Base-by-base conservation (phyloP, 176 grass and related monocot species). In the Phoenix dactylifera region DNA sequence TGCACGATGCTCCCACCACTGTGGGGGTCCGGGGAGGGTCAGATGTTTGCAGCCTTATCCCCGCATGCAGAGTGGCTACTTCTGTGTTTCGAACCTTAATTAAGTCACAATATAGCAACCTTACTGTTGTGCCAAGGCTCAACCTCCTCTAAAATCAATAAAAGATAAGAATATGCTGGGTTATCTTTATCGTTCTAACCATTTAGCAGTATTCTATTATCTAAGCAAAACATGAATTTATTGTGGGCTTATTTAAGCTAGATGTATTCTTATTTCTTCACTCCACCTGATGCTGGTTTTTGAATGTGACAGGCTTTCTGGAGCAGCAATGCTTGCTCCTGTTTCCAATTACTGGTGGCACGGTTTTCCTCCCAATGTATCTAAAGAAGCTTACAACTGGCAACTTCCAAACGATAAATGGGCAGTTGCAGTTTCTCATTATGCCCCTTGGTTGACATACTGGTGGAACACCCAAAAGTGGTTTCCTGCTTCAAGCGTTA, bases 271-370 rank as follows among this genome's bases (percentile, higher is more conserved):
- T 59, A 66, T 18, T 14, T 60, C 15, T 60, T 58, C 56, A 79
- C 56, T 7, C 52, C 73, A 57, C 26, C 56, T 24, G 35, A 22
- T 28, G n/a, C 26, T 61, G 54, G 52, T 15, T 25, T 26, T 52
- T 69, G 64, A 30, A 60, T 48, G 4, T 7, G 67, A 54, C 69
- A 95, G 81, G 72, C 72, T 85, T 9, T 66, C 89, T 73, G 89
- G 85, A 62, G 89, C 72, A 22, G 74, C 76, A 5, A 49, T 95
- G 25, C 59, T 89, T 24, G 89, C 76, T 26, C 89, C 85, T 50
- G 64, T 86, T 48, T 73, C 82, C 76, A 89, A 95, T 63, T 95
- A 80, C 73, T 89, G 85, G 89, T 95, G 85, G 82, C 79, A 65
- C 69, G 82, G 78, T 55, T 95, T 95, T 70, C 79, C 79, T 48